Percentiles rank a stretch among this genome's conserved stretches.
phyloP scores from a whole-genome alignment of 2,329 filamentous ascomycete genomes.

The Dothiorella sarmentorum region DNA sequence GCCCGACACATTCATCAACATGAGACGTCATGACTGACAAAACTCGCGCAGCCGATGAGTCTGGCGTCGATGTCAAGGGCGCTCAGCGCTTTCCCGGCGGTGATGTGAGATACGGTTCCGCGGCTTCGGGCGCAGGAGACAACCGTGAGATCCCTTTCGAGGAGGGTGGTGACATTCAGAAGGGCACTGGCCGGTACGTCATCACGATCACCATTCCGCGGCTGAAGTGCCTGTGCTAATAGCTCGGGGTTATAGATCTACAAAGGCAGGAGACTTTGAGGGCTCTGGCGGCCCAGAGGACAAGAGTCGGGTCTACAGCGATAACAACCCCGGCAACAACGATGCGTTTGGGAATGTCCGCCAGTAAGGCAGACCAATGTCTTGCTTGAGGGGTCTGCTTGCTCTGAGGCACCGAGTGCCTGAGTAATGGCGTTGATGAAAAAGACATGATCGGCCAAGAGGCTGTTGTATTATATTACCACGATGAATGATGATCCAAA shows the following conservation, averaged over 20 bases:
- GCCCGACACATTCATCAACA: not conserved
- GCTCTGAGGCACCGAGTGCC: not conserved
- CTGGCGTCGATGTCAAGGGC: conserved; percentile 45
- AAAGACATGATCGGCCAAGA: not conserved
- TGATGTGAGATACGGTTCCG: conserved; percentile 42
- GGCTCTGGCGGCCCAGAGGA: conserved; percentile 48
- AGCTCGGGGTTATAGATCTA: conserved; percentile 30
- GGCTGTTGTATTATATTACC: conserved; percentile 5
- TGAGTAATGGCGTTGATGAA: not conserved
- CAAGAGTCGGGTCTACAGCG: conserved; percentile 35
- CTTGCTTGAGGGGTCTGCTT: not conserved
- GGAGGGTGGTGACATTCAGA: conserved; percentile 46
- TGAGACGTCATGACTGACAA: not conserved
- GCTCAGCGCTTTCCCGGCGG: conserved; percentile 44
- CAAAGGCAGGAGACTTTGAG: conserved; percentile 49
- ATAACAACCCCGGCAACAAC: conserved; percentile 40
- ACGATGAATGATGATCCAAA: not conserved
- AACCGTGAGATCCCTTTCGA: conserved; percentile 47
- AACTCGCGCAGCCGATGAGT: conserved; percentile 39
- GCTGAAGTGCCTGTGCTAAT: too few species aligned
- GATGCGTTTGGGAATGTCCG: conserved; percentile 40
- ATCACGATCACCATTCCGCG: too few species aligned
- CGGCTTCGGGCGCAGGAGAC: conserved; percentile 43
- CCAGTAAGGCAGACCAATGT: conserved; percentile 22
- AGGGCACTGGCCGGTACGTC: conserved; percentile 39